A percentile compares a stretch with the other conserved stretches of the same genome.
Conservation (phyloP, 73 alveolate species). For the Paraurostyla sp. region DNA sequence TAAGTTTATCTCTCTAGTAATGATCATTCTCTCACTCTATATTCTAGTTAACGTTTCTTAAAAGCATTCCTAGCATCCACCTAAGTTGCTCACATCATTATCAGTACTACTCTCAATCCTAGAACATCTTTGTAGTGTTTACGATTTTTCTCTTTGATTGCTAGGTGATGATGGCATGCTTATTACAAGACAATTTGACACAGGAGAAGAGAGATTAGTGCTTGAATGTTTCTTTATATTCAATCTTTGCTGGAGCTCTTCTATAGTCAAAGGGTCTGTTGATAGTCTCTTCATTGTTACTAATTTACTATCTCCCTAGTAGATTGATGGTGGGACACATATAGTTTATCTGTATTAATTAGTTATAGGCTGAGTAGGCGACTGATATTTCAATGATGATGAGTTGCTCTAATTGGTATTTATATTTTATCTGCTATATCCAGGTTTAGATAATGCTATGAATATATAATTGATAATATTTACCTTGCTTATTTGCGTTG, state of each 20-base stretch:
- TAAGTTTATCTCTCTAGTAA: not conserved
- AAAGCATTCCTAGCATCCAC: constrained; percentile 47
- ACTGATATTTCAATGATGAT: not conserved
- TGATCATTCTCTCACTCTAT: constrained; percentile 11
- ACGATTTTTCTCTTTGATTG: not conserved
- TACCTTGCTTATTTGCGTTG: not conserved
- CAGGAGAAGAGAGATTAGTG: not conserved
- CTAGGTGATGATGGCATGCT: too few species aligned
- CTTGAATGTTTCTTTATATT: not conserved
- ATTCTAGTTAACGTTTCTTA: constrained; percentile 30
- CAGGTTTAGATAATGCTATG: not conserved
- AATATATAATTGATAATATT: not conserved
- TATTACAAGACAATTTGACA: not conserved
- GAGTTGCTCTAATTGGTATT: not conserved
- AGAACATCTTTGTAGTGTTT: not conserved
- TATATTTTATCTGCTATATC: not conserved
- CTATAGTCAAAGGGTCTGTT: not conserved
- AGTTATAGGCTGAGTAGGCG: not conserved
- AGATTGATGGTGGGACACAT: not conserved
- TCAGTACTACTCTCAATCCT: not conserved
- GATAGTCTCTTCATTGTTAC: not conserved
- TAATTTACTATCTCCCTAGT: not conserved
- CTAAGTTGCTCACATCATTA: constrained; percentile 16
- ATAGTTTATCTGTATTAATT: not conserved
- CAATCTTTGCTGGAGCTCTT: not conserved